These are phyloP conservation scores for Xanthoparmelia taractica DNA, from an alignment of 495 filamentous ascomycete species.

Conservation along the genomic window DNA sequence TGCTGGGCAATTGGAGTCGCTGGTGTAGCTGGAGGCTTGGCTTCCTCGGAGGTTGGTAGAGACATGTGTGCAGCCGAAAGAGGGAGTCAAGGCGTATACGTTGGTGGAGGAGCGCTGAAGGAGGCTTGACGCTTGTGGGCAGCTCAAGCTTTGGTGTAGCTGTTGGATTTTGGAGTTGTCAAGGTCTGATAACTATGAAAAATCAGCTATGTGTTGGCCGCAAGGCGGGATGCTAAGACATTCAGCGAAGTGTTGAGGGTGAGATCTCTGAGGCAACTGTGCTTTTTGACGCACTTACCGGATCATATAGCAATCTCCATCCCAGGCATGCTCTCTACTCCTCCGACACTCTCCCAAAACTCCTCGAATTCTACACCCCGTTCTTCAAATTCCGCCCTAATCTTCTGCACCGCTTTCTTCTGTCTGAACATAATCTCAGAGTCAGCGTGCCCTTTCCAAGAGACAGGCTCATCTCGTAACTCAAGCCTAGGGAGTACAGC, in stretches of 20 bases:
- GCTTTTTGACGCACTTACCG: background rate
- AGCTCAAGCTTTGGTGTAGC: background rate
- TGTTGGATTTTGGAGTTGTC: background rate
- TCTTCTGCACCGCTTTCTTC: constrained; percentile 54
- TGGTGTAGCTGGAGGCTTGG: background rate
- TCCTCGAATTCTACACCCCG: constrained; percentile 66
- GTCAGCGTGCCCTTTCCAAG: background rate
- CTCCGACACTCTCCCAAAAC: constrained; percentile 66
- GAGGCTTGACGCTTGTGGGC: background rate
- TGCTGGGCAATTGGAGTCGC: background rate
- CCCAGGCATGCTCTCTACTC: constrained; percentile 51
- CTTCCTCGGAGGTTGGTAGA: background rate
- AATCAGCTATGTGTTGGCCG: background rate
- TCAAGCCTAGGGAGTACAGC: too few relatives aligned
- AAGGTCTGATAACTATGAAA: background rate
- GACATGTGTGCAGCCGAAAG: background rate
- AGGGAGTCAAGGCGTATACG: background rate
- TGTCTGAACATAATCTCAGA: constrained; percentile 32
- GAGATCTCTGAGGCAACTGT: background rate
- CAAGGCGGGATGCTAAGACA: background rate
- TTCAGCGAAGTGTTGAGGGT: background rate
- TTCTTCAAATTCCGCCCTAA: constrained; percentile 59
- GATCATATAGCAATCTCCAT: constrained; percentile 27
- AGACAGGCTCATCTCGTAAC: background rate
- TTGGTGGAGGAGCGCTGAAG: background rate